A percentile compares a stretch with the other conserved stretches of the same genome.
Evolutionary conservation across 768 basidiomycete species (phyloP).

Genomic region (Coprinellus micaceus): DNA sequence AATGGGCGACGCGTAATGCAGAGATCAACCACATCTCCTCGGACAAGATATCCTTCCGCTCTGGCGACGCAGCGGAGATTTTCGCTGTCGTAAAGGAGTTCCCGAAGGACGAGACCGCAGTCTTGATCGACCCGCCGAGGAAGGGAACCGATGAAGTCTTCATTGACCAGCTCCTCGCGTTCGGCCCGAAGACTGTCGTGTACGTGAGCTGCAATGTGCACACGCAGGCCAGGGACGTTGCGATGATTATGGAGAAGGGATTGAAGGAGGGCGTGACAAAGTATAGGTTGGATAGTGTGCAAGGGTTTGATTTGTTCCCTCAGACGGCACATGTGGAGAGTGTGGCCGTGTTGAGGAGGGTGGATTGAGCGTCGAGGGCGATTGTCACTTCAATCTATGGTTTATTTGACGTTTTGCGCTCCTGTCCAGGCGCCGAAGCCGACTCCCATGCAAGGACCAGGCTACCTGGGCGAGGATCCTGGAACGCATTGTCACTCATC

Average conservation of each 20-base stretch:
- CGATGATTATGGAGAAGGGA: slow-evolving; percentile 52
- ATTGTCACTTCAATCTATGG: background rate
- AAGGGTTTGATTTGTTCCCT: slow-evolving; percentile 94
- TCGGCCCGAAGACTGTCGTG: slow-evolving; percentile 67
- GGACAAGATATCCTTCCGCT: slow-evolving; percentile 61
- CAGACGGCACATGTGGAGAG: slow-evolving; percentile 94
- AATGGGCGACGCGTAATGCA: slow-evolving; percentile 64
- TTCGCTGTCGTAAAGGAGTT: slow-evolving; percentile 67
- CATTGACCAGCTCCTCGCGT: slow-evolving; percentile 69
- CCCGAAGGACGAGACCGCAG: slow-evolving; percentile 60
- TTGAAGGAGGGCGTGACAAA: slow-evolving; percentile 35
- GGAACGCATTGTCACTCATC: too few relatives aligned
- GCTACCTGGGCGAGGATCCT: too few relatives aligned
- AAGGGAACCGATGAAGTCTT: slow-evolving; percentile 89
- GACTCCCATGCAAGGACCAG: too few relatives aligned
- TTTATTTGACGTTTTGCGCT: too few relatives aligned
- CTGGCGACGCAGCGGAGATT: slow-evolving; percentile 85
- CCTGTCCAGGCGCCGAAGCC: too few relatives aligned
- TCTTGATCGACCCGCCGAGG: slow-evolving; percentile 87
- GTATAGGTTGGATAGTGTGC: slow-evolving; percentile 78
- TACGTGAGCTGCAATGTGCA: slow-evolving; percentile 97
- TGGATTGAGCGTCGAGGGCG: background rate
- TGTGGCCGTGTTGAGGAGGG: slow-evolving; percentile 46
- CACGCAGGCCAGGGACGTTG: slow-evolving; percentile 87
- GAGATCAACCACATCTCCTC: slow-evolving; percentile 54